Conservation (phyloP, 306 rosid genomes). For the Oemleria cerasiformis region DNA sequence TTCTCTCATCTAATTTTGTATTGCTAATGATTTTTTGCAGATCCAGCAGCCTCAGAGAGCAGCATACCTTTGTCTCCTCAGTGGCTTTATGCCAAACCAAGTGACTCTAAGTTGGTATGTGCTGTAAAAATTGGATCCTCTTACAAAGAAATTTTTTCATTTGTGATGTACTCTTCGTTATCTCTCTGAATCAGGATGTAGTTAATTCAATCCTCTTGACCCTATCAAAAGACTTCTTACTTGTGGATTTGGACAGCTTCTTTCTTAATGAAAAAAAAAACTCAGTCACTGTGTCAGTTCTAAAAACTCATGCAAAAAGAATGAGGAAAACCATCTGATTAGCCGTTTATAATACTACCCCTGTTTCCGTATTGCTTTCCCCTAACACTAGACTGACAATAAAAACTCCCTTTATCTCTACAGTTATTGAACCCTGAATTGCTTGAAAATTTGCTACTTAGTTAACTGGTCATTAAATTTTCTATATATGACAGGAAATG, state of each 20-base stretch:
- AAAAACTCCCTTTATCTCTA: background rate
- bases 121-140: background rate
- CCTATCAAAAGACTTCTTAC: background rate
- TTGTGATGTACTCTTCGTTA: background rate
- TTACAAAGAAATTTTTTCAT: background rate
- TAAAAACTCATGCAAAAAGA: too few species aligned
- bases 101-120: conserved; percentile 53
- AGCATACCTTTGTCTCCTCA: conserved; percentile 62
- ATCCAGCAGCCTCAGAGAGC: conserved; percentile 44
- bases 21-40: conserved; percentile 29
- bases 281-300: too few species aligned
- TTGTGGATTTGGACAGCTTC: background rate
- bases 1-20: conserved; percentile 7
- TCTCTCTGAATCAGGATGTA: conserved; percentile 2
- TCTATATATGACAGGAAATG: conserved; percentile 35
- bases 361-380: too few species aligned
- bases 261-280: background rate
- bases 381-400: background rate
- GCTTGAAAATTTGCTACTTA: background rate
- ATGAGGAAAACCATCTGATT: too few species aligned
- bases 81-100: conserved; percentile 64
- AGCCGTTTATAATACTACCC: too few species aligned
- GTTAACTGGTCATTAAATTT: background rate
- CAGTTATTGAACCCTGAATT: background rate
- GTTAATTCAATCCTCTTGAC: background rate